A percentile compares a stretch with the other conserved stretches of the same genome.
phyloP scores from a whole-genome alignment of 2,329 filamentous ascomycete species.

The Nemania sp. region DNA sequence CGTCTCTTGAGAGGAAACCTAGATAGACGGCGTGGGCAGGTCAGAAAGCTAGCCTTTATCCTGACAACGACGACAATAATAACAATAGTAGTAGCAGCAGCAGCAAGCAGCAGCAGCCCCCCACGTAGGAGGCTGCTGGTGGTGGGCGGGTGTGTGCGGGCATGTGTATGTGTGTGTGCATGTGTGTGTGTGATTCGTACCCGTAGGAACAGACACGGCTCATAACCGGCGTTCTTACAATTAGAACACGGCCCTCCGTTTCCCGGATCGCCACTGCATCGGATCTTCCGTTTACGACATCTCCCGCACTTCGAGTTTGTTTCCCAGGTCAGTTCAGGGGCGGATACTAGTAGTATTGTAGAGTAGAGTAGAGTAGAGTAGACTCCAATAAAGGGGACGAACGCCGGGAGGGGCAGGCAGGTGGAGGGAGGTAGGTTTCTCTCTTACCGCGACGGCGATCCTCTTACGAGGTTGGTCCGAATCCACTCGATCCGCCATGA shows the following conservation, averaged over 20 bases:
- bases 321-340: conserved; percentile 37
- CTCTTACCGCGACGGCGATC: conserved; percentile 70
- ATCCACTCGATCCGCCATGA: conserved; percentile 59
- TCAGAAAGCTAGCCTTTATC: conserved; percentile 19
- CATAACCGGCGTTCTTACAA: conserved; percentile 79
- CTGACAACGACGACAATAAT: no score
- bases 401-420: neutral
- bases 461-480: conserved; percentile 66
- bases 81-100: no score
- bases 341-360: conserved; percentile 13
- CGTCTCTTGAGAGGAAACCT: conserved; percentile 57
- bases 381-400: conserved; percentile 14
- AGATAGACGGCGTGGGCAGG: conserved; percentile 9
- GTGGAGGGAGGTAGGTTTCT: conserved; percentile 1
- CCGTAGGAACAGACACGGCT: conserved; percentile 82
- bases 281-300: conserved; percentile 93
- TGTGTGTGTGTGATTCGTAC: conserved; percentile 61
- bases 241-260: conserved; percentile 83
- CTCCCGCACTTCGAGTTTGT: conserved; percentile 78
- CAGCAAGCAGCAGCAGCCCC: neutral
- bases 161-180: no score
- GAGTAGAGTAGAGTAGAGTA: no score
- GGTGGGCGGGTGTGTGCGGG: no score
- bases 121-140: conserved; percentile 29
- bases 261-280: conserved; percentile 87